Base-by-base conservation (phyloP, 805 yeast species). In the Lipomyces spencermartinsiae region DNA sequence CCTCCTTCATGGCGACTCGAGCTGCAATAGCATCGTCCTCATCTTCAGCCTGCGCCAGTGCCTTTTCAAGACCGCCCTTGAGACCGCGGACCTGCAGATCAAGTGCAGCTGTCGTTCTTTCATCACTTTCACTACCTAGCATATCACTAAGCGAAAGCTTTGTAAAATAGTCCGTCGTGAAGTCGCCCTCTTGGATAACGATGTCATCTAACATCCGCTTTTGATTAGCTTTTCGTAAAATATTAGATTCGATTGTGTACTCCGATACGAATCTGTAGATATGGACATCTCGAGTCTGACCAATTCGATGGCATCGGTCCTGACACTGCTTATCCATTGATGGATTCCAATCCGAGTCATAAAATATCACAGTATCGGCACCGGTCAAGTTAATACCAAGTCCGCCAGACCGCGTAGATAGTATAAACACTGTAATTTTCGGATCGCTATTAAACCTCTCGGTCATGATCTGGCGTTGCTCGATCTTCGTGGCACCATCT, bases 271-370 rank as follows among this genome's bases (percentile, higher is more conserved):
- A 90, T 69, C 99, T 83, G 81, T 96, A 95, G 66, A 95, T 95
- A 78, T 95, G 99, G 46, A 95, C 99, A 77, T 95, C 99, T 75
- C 99, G 85, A 19, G 97, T 92, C 78, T 95, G 99, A 6, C 99
- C 99, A 78, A 95, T 95, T 83, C 99, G 89, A 78, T 95, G 99
- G 80, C 98, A 95, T 78, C 99, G 88, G 80, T 95, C 99, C 79
- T 95, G 99, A 80, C 99, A 95, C 80, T 95, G 99, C 76, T 93
- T 92, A 78, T 95, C 99, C 98, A 95, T 95, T 0, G 98, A 97
- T 1, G 99, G 99, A 77, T 95, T 95, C 99, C 99, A 94, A 79
- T 94, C 99, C 1, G 97, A 92, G 79, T 95, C 99, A 78, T 96
- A 95, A 80, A 95, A 96, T 7, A 95, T 92, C 57, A 95, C 99